Percentiles rank a stretch among this genome's conserved stretches.
phyloP scores from a whole-genome alignment of 2,329 filamentous ascomycete species.

The Camillea tinctor region DNA sequence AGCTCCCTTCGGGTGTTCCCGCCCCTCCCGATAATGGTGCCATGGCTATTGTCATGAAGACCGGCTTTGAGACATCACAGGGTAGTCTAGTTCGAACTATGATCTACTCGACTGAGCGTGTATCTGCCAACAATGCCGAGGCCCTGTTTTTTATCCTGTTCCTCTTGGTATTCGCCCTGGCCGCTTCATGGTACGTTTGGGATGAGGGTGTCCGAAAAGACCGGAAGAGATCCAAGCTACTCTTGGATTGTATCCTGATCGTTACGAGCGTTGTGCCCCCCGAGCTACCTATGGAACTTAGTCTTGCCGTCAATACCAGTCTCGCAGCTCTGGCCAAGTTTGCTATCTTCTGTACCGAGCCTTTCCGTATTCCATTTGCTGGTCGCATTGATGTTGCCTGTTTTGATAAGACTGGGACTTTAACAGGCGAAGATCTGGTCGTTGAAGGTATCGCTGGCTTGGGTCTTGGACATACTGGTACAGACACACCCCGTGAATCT shows the following conservation, averaged over 20 bases:
- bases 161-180: constrained; percentile 91
- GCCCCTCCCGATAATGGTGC: constrained; percentile 90
- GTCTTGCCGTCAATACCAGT: constrained; percentile 95
- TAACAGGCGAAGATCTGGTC: constrained; percentile 94
- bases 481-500: constrained; percentile 63
- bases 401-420: constrained; percentile 97
- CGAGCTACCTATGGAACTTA: constrained; percentile 96
- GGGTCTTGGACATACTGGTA: constrained; percentile 66
- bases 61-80: constrained; percentile 97
- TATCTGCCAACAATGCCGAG: constrained; percentile 97
- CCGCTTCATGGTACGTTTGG: constrained; percentile 99
- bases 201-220: constrained; percentile 92
- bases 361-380: constrained; percentile 95
- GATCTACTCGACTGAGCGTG: constrained; percentile 98
- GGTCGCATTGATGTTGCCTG: constrained; percentile 94
- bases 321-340: constrained; percentile 90
- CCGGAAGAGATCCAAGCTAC: constrained; percentile 93
- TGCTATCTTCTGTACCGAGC: constrained; percentile 98
- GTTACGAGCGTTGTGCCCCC: constrained; percentile 98
- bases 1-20: constrained; percentile 73
- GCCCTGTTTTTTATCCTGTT: constrained; percentile 98
- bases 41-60: constrained; percentile 92
- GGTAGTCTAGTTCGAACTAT: constrained; percentile 96
- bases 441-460: constrained; percentile 96
- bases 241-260: constrained; percentile 96